A percentile compares a stretch with the other conserved stretches of the same genome.
Evolutionary conservation across 345 rosid species (phyloP).

Genomic region (Geranium brycei): DNA sequence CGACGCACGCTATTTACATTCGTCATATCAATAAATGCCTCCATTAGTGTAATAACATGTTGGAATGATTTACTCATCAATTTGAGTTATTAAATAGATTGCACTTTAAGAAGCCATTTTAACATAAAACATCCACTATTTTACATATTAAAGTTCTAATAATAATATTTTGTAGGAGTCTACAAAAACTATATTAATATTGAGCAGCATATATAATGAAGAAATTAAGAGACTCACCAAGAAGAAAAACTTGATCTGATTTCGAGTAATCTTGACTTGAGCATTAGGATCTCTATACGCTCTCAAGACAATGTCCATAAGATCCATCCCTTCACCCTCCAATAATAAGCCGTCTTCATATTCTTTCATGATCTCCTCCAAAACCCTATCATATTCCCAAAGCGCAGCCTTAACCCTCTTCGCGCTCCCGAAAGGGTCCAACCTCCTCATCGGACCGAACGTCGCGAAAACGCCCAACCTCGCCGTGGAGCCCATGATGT

Average conservation of each 20-base stretch:
- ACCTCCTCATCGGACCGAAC: conserved; percentile 23
- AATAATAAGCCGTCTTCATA: conserved; percentile 11
- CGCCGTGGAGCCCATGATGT: conserved; percentile 21
- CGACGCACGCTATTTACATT: too few species aligned
- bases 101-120: too few species aligned
- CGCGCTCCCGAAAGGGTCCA: conserved; percentile 34
- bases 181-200: too few species aligned
- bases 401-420: conserved; percentile 18
- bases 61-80: too few species aligned
- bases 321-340: conserved; percentile 12
- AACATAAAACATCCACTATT: too few species aligned
- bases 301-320: conserved; percentile 49
- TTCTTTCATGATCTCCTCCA: conserved; percentile 29
- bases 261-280: conserved; percentile 37
- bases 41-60: too few species aligned
- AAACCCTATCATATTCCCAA: conserved; percentile 18
- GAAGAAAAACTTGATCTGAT: conserved; percentile 52
- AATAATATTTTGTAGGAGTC: too few species aligned
- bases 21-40: too few species aligned
- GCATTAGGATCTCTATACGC: conserved; percentile 33
- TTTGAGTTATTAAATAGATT: too few species aligned
- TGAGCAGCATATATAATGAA: too few species aligned
- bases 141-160: too few species aligned
- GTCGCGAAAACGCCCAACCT: conserved; percentile 27
- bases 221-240: conserved; percentile 26